phyloP scores from a whole-genome alignment of 2,329 filamentous ascomycete genomes.

The Fusarium cyanostomum region DNA sequence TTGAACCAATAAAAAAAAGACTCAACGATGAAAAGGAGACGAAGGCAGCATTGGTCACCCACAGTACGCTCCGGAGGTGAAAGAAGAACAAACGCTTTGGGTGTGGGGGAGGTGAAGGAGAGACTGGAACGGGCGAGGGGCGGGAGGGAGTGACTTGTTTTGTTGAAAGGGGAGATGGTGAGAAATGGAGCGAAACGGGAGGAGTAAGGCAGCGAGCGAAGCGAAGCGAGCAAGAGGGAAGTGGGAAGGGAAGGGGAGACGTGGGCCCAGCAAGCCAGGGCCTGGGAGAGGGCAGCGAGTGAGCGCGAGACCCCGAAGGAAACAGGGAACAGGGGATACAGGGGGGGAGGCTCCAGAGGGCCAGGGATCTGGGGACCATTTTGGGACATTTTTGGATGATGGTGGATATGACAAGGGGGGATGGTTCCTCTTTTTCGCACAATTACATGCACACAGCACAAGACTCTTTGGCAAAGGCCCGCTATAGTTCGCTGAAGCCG shows the following conservation, averaged over 20 bases:
- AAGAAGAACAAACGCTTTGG: constrained; percentile 41
- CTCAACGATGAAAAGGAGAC: constrained; percentile 34
- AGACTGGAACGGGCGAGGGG: constrained; percentile 53
- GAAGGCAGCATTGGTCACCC: constrained; percentile 30
- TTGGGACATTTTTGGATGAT: constrained; percentile 19
- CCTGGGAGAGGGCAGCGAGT: constrained; percentile 25
- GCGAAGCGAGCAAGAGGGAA: constrained; percentile 40
- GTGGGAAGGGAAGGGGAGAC: constrained; percentile 36
- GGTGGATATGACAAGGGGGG: constrained; percentile 15
- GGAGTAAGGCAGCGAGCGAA: constrained; percentile 37
- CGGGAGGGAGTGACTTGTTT: constrained; percentile 52
- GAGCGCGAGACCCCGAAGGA: constrained; percentile 17
- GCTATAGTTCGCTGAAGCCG: constrained; percentile 10
- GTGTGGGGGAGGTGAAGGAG: constrained; percentile 49
- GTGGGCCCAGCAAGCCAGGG: constrained; percentile 19
- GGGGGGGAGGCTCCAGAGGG: constrained; percentile 24
- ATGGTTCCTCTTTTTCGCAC: constrained; percentile 26
- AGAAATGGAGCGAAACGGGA: constrained; percentile 30
- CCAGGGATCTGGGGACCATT: constrained; percentile 30
- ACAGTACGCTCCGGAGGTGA: constrained; percentile 31
- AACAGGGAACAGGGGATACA: constrained; percentile 28
- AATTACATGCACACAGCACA: constrained; percentile 28
- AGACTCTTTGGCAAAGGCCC: constrained; percentile 1
- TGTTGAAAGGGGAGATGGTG: constrained; percentile 52
- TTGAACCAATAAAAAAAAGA: too few relatives aligned